A percentile compares a stretch with the other conserved stretches of the same genome.
These are phyloP conservation scores for Globisporangium yorkense DNA, from an alignment of 352 stramenopile genomes.

Conservation along the genomic window DNA sequence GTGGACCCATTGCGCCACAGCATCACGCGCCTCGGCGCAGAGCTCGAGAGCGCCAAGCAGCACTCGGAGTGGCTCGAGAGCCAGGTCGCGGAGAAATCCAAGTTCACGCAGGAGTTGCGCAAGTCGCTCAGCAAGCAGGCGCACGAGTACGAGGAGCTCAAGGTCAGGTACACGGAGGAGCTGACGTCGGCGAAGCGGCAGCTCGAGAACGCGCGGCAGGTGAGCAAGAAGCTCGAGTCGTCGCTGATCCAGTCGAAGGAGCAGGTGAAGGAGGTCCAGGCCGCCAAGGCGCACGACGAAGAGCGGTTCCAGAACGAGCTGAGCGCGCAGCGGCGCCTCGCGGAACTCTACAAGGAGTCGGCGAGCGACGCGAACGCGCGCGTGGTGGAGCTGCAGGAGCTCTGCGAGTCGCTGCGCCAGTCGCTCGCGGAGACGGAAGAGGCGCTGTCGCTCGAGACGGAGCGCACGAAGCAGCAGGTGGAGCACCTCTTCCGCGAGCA, in stretches of 20 bases:
- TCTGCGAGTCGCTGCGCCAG: constrained; percentile 51
- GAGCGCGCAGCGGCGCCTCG: constrained; percentile 55
- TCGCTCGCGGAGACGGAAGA: constrained; percentile 59
- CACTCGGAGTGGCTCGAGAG: constrained; percentile 66
- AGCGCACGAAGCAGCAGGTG: constrained; percentile 61
- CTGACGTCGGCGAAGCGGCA: constrained; percentile 38
- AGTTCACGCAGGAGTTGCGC: constrained; percentile 52
- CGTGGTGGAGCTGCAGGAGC: constrained; percentile 46
- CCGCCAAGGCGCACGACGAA: constrained; percentile 50
- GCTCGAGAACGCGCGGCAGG: constrained; percentile 51
- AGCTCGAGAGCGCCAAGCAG: constrained; percentile 41
- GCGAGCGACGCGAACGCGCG: constrained; percentile 42
- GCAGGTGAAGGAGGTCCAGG: constrained; percentile 61
- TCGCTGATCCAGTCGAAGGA: constrained; percentile 60
- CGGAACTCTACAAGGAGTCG: constrained; percentile 70
- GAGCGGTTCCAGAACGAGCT: constrained; percentile 66
- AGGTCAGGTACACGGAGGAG: constrained; percentile 43
- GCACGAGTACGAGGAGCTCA: constrained; percentile 52
- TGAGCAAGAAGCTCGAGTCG: constrained; percentile 61
- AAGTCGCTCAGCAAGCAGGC: constrained; percentile 44
- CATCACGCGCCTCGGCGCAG: constrained; percentile 40
- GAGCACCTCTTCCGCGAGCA: constrained; percentile 76
- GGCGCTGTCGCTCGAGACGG: constrained; percentile 48
- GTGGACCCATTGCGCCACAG: constrained; percentile 48
- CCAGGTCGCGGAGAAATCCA: constrained; percentile 63